These are phyloP conservation scores for Lanmaoa pseudosensibilis DNA, from an alignment of 768 basidiomycete genomes.

Conservation along the genomic window DNA sequence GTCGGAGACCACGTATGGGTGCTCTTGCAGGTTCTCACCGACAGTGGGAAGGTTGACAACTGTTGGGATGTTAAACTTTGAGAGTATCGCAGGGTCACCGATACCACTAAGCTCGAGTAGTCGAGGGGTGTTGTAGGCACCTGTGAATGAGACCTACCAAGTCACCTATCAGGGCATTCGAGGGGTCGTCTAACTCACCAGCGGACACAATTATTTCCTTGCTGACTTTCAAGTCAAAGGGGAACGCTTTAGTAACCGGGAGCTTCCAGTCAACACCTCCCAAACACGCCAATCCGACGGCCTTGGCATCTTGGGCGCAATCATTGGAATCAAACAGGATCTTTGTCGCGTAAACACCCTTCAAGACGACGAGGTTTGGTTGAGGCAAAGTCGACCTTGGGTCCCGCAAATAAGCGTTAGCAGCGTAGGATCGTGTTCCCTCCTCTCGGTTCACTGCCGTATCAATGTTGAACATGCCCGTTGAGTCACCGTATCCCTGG, in stretches of 20 bases:
- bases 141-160: background rate
- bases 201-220: constrained; percentile 9
- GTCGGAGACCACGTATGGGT: constrained; percentile 10
- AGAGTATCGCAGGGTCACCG: constrained; percentile 15
- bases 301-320: background rate
- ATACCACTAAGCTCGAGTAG: constrained; percentile 22
- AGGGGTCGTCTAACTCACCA: background rate
- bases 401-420: constrained; percentile 16
- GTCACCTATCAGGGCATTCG: background rate
- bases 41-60: constrained; percentile 18
- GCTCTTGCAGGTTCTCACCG: constrained; percentile 23
- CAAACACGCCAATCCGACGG: constrained; percentile 12
- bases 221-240: background rate
- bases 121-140: constrained; percentile 18
- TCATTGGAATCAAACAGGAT: constrained; percentile 8
- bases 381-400: constrained; percentile 11
- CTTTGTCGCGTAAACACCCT: constrained; percentile 9
- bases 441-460: constrained; percentile 13
- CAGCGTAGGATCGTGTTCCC: constrained; percentile 20
- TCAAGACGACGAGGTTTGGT: constrained; percentile 8
- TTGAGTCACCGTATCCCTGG: constrained; percentile 15
- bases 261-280: constrained; percentile 13
- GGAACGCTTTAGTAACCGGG: background rate
- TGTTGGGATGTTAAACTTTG: constrained; percentile 4
- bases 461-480: constrained; percentile 22